Conservation (phyloP, 495 filamentous ascomycete genomes). For the Penicillium daleae region DNA sequence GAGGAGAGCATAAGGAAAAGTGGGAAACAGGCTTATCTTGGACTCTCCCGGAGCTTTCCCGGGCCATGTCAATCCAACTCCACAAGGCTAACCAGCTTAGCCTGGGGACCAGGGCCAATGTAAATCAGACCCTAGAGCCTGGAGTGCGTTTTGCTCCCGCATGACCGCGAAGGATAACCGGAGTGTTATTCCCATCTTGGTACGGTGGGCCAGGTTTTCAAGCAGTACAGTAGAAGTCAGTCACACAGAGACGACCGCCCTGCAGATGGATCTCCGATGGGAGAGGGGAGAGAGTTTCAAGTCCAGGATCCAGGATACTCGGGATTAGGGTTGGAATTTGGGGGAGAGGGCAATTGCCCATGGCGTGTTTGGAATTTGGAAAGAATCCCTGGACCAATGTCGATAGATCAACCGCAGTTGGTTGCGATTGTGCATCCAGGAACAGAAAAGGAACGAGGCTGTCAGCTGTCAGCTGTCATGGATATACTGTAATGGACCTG, state of each 20-base stretch:
- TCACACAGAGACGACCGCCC: slow-evolving; percentile 2
- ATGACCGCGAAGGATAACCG: slow-evolving; percentile 1
- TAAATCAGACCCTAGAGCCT: slow-evolving; percentile 1
- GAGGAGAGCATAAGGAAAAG: neutral
- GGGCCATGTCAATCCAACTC: slow-evolving; percentile 4
- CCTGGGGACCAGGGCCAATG: slow-evolving; percentile 6
- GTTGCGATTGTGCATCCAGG: neutral
- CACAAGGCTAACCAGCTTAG: slow-evolving; percentile 12
- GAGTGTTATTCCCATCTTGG: slow-evolving; percentile 20
- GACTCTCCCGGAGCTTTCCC: slow-evolving; percentile 4
- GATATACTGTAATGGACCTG: neutral
- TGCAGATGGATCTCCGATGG: neutral
- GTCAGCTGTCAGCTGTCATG: slow-evolving; percentile 28
- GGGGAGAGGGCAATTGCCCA: no score
- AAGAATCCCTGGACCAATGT: neutral
- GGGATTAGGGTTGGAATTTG: neutral
- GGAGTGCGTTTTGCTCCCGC: neutral
- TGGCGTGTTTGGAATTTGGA: neutral
- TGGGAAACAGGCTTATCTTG: slow-evolving; percentile 12
- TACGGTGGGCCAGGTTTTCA: slow-evolving; percentile 8
- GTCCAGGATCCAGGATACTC: neutral
- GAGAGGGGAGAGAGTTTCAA: neutral
- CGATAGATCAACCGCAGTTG: slow-evolving; percentile 21
- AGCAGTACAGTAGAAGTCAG: slow-evolving; percentile 2
- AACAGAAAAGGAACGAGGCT: neutral